Base-by-base conservation (phyloP, 768 basidiomycete species). In the Termitomyces sp. region DNA sequence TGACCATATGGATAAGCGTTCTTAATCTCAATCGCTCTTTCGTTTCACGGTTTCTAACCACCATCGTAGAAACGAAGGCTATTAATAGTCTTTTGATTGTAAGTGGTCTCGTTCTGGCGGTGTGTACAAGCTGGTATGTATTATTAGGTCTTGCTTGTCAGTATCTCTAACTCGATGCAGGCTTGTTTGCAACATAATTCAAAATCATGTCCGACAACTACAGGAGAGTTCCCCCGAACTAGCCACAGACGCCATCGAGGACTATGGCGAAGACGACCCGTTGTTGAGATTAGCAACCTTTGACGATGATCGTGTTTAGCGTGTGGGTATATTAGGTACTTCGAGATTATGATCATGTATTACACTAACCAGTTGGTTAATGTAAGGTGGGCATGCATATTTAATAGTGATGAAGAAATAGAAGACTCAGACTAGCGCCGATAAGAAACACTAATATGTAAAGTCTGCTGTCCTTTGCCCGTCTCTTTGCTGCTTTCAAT, bases 361-460 rank as follows among this genome's bases (percentile, higher is more conserved):
- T 12, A 28, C 10, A 9, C 19, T 17, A 34, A 17, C 26, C 28
- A 51, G 19, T 34, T 28, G 17, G 10, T 24, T n/a, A 37, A 17
- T 24, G 22, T 37, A 12, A 15, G 2, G 24, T 17, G 35, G 32
- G 48, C 22, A 38, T 47, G 52, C 22, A 34, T 8, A 42, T 12
- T 30, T 19, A 32, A 19, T 97, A 98, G 71, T 88, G 87, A 70
- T 98, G 94, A 62, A 98, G 71, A 79, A 98, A 99, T 44, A 99
- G 75, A 60, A 99, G 69, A 46, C 92, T 93, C 61, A 97, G 70
- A 69, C 89, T 93, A 8, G 96, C 93, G 17, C 95, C 93, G 40
- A 98, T 75, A 54, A 99, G 79, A 71, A 99, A 98, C 21, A 97
- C 74, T 40, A 99, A 74, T 60, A 99, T 82, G 73, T 92, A 98